Base-by-base conservation (phyloP, 257 asterid species). In the Pogostemon cablin region DNA sequence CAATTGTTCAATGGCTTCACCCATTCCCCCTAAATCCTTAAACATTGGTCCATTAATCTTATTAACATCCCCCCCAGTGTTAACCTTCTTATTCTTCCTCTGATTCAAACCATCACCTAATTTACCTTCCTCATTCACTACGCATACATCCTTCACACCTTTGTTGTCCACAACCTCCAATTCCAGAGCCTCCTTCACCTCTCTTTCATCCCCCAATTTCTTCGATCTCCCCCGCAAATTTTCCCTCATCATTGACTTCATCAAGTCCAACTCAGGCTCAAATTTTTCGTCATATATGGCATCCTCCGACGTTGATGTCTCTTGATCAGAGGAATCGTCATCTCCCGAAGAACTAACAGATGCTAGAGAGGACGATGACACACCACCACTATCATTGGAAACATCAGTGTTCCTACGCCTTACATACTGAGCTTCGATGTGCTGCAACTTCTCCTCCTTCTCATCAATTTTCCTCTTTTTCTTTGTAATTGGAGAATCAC, bases 11-110 rank as follows among this genome's bases (percentile, higher is more conserved):
- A 91, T 76, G 61, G 88, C 81, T 17, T 67, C 77, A 68, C 72
- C 72, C 86, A 93, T 89, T 41, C 99, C 99, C 49, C 98, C 99
- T 17, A 91, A 81, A 83, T 93, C 96, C 80, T 85, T 84, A 79
- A 93, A 93, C 86, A 68, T 80, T 38, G 91, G 90, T 39, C 88
- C 87, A 5, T 49, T 59, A 39, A 11, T 58, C 35, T 34, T 71
- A 39, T 32, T 67, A 9, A 58, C 72, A 53, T 9, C 52, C 17
- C 37, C 52, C 11, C 61, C 70, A 48, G 55, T 60, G 3, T 42
- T 77, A 2, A 6, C 52, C 7, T 57, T 67, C 56, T 62, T 75
- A 35, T 57, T 67, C 56, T 62, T 75, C 20, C 35, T 42, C 58
- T 55, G 48, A 62, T 62, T 34, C 69, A 25, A 48, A 41, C 62